Evolutionary conservation across 2,329 filamentous ascomycete genomes (phyloP), one percentile per base, ranked within the genome.

Genomic region (Nannizziopsis arthrosporioides): DNA sequence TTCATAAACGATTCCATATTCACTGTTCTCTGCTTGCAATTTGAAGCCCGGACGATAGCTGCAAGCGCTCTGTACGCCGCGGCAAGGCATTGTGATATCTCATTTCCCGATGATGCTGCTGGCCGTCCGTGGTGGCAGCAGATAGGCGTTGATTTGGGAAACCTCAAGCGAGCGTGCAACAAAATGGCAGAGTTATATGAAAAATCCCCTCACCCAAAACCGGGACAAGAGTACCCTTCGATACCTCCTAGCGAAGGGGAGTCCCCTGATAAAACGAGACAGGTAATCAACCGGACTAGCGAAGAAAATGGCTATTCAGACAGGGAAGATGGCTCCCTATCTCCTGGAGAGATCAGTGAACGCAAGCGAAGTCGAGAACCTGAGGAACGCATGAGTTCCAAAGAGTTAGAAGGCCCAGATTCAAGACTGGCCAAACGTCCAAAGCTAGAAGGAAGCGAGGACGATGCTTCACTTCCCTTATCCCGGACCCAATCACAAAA

Each of bases 1-100:
- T 96, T 95, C 59, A 80, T 94, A 54, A 95, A 93, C 62, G 92
- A 98, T 66, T 84, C 84, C 15, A 85, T 81, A 55, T 78, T 90
- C 51, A 96, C 90, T 0, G 78, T 82, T 36, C 73, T 96, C 42
- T 93, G 89, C 51, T 75, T 98, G 2, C 73, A 93, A 27, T 84
- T 89, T 63, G 79, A 80, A 15, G 79, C 87, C 12, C 78, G 81
- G 36, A 85, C 87, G 35, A 85, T 96, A 46, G 88, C 90, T 12
- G 84, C 90, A 30, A 82, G 81, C 19, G 82, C 88, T 14, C 77
- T 98, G 19, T 95, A 93, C 67, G 92, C 90, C 51, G 86, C 85
- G 5, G 84, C 85, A 50, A 80, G 81, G 38, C 82, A 88, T 58
- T 84, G 80, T 30, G 74, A 78, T 32, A 74, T 87, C 31, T 76